A percentile compares a stretch with the other conserved stretches of the same genome.
Conservation (phyloP, 106 monocot genomes). For the Iris macrosiphon region DNA sequence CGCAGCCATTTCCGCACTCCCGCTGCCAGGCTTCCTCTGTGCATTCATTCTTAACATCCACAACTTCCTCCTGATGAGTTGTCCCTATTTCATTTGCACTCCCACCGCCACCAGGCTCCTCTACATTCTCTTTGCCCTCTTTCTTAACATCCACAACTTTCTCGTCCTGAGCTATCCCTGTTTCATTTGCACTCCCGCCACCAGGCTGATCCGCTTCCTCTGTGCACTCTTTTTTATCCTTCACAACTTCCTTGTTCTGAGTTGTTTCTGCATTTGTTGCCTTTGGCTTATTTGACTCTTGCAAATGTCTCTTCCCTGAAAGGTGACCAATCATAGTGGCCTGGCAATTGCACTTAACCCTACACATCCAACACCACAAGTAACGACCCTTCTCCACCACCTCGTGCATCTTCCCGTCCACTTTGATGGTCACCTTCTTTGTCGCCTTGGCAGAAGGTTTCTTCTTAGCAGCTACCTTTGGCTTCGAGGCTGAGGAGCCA, state of each 20-base stretch:
- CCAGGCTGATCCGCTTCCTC: background rate
- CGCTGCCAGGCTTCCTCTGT: no score
- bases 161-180: no score
- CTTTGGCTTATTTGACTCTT: background rate
- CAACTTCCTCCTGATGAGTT: no score
- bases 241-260: background rate
- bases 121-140: background rate
- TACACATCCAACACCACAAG: conserved; percentile 16
- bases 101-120: background rate
- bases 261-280: background rate
- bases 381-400: conserved; percentile 7
- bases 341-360: conserved; percentile 10
- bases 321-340: conserved; percentile 18
- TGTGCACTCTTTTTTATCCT: background rate
- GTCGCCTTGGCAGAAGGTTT: background rate
- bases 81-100: no score
- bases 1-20: no score
- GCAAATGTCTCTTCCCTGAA: conserved; percentile 17
- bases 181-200: background rate
- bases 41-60: no score
- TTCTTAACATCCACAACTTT: background rate
- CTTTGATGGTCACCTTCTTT: conserved; percentile 3
- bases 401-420: conserved; percentile 12
- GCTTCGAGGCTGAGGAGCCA: background rate
- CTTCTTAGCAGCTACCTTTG: background rate